phyloP scores from a whole-genome alignment of 164 flowering plant species.

The Dillenia turbinata region DNA sequence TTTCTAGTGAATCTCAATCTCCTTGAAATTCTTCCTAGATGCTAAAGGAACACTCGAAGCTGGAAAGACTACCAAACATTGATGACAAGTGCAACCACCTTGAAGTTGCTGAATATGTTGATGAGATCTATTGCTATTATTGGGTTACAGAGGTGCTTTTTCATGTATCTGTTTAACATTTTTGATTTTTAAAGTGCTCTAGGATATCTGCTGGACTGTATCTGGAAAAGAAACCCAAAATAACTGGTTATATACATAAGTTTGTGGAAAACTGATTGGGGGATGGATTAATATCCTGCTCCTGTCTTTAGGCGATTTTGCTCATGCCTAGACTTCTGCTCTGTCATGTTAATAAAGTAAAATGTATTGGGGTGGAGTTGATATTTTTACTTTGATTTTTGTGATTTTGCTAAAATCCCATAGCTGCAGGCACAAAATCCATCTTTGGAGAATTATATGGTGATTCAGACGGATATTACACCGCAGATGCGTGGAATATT shows the following conservation, averaged over 20 bases:
- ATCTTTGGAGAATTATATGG: conserved; percentile 48
- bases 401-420: conserved; percentile 2
- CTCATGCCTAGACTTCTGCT: too few relatives aligned
- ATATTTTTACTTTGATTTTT: neutral
- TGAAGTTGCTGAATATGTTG: conserved; percentile 86
- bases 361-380: neutral
- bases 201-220: too few relatives aligned
- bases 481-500: conserved; percentile 74
- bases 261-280: neutral
- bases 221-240: too few relatives aligned
- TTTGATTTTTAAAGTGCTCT: too few relatives aligned
- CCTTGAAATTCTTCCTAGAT: conserved; percentile 30
- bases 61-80: conserved; percentile 52
- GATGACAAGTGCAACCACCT: conserved; percentile 68
- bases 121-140: conserved; percentile 80
- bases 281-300: too few relatives aligned
- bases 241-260: neutral
- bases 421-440: conserved; percentile 52
- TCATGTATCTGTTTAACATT: neutral
- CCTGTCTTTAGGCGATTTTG: too few relatives aligned
- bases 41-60: conserved; percentile 23
- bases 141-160: conserved; percentile 81
- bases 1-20: conserved; percentile 1
- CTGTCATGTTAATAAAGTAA: too few relatives aligned
- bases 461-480: conserved; percentile 52